A percentile compares a stretch with the other conserved stretches of the same genome.
These are phyloP conservation scores for Galeopsis tetrahit DNA, from an alignment of 257 asterid species.

Conservation along the genomic window DNA sequence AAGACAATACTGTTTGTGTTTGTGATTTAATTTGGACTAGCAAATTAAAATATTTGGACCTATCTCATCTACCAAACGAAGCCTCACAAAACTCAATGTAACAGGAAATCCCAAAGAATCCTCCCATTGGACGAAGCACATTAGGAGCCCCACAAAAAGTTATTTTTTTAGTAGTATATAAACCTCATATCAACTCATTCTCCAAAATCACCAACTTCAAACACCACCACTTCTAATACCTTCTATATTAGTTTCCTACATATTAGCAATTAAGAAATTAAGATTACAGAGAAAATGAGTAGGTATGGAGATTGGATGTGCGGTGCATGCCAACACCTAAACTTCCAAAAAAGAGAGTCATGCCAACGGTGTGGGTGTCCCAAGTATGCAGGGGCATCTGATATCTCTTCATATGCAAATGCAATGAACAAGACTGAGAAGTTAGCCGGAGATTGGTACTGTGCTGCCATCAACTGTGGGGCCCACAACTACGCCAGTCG, in stretches of 20 bases:
- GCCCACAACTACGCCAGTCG: conserved; percentile 90
- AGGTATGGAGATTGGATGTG: conserved; percentile 91
- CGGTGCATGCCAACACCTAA: conserved; percentile 77
- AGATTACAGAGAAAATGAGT: conserved; percentile 44
- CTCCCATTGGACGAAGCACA: background rate
- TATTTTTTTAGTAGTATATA: conserved; percentile 46
- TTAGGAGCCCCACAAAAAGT: conserved; percentile 40
- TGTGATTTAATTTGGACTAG: no score
- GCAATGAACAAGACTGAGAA: conserved; percentile 46
- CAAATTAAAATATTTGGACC: no score
- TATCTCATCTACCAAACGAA: no score
- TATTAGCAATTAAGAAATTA: background rate
- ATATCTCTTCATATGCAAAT: conserved; percentile 59
- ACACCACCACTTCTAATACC: background rate
- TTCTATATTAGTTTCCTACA: no score
- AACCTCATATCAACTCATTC: conserved; percentile 43
- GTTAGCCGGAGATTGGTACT: conserved; percentile 89
- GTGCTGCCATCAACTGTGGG: conserved; percentile 67
- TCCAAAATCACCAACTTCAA: conserved; percentile 46
- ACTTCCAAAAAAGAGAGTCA: conserved; percentile 71
- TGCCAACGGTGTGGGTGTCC: conserved; percentile 86
- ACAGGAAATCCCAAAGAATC: background rate
- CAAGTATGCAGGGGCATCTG: conserved; percentile 55
- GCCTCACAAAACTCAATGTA: background rate
- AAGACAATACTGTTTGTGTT: no score